Evolutionary conservation across 305 asterid species (phyloP).

Genomic region (Rubia tinctorum): DNA sequence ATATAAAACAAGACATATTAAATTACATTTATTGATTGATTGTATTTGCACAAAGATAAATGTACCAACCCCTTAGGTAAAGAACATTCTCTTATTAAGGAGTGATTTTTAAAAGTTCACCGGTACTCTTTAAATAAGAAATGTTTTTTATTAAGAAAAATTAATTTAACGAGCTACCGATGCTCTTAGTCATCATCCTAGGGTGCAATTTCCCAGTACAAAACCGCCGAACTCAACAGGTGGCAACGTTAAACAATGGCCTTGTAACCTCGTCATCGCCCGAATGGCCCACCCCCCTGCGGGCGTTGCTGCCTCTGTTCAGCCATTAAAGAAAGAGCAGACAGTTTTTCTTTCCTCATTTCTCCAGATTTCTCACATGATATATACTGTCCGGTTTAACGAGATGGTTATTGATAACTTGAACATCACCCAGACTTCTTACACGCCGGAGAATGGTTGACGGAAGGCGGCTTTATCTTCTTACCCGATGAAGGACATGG

Average conservation of each 20-base stretch:
- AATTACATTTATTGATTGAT: too few species aligned
- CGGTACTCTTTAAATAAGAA: too few species aligned
- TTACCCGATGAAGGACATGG: neutral
- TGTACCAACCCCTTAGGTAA: too few species aligned
- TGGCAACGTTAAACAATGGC: neutral
- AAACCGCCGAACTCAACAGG: slow-evolving; percentile 15
- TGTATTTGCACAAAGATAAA: too few species aligned
- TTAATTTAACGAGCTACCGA: too few species aligned
- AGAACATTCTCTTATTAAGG: too few species aligned
- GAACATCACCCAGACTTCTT: slow-evolving; percentile 14
- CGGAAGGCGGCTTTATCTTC: slow-evolving; percentile 13
- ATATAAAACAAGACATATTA: too few species aligned
- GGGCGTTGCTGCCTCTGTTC: neutral
- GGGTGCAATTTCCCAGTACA: neutral
- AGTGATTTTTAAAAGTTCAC: too few species aligned
- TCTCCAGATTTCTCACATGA: neutral
- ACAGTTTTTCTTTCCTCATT: neutral
- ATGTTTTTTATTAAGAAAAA: too few species aligned
- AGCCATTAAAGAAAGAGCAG: neutral
- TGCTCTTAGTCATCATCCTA: slow-evolving; percentile 2
- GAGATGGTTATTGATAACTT: slow-evolving; percentile 20
- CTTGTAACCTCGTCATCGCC: neutral
- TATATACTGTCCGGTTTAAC: neutral
- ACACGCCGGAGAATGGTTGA: slow-evolving; percentile 20
- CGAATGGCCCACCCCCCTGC: neutral